Conservation (phyloP, 495 filamentous ascomycete genomes). For the Aspergillus cristatus region DNA sequence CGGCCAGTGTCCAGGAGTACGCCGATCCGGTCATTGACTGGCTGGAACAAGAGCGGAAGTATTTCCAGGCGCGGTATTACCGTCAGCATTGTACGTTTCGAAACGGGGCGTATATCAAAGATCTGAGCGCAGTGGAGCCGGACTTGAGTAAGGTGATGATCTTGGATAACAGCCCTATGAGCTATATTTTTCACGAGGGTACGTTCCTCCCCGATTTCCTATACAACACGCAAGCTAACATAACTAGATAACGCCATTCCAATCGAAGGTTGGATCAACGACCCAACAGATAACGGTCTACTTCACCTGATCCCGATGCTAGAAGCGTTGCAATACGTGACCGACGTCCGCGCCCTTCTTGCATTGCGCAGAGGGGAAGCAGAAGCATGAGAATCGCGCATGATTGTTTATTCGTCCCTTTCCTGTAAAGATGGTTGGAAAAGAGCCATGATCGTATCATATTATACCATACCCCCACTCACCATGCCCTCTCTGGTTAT, state of each 20-base stretch:
- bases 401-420: background rate
- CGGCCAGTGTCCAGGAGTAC: constrained; percentile 95
- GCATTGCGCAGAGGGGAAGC: constrained; percentile 78
- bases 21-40: constrained; percentile 98
- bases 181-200: constrained; percentile 99
- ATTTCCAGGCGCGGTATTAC: constrained; percentile 86
- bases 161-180: constrained; percentile 93
- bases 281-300: constrained; percentile 68
- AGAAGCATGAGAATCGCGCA: constrained; percentile 18
- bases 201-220: constrained; percentile 3
- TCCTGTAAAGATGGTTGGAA: constrained; percentile 14
- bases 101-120: constrained; percentile 95
- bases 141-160: constrained; percentile 98
- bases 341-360: constrained; percentile 83
- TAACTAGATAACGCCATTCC: constrained; percentile 25
- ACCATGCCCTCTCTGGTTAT: background rate
- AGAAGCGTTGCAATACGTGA: constrained; percentile 91
- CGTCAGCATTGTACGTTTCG: constrained; percentile 92
- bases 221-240: constrained; percentile 6
- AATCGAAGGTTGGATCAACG: constrained; percentile 33
- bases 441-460: constrained; percentile 9
- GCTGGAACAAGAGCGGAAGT: constrained; percentile 93
- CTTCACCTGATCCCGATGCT: constrained; percentile 88
- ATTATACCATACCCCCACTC: constrained; percentile 13
- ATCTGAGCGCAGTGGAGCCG: constrained; percentile 89